These are phyloP conservation scores for Dendrocalamus sinicus DNA, from an alignment of 176 grass and related monocot genomes.

Conservation along the genomic window DNA sequence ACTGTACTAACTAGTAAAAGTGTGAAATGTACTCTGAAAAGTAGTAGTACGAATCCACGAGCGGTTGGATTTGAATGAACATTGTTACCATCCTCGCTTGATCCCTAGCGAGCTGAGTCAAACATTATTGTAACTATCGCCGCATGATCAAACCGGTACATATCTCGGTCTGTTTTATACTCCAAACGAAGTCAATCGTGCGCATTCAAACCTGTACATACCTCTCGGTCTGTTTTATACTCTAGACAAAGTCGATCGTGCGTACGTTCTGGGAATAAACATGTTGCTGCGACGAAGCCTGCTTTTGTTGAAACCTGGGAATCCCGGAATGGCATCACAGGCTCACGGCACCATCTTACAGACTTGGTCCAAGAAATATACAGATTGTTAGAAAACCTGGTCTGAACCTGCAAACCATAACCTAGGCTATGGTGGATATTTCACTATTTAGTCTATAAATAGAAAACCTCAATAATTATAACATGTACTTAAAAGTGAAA, in stretches of 20 bases:
- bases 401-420: too few species aligned
- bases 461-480: too few species aligned
- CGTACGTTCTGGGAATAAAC: conserved; percentile 3
- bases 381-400: background rate
- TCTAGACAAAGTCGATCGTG: too few species aligned
- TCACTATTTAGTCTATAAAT: too few species aligned
- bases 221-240: too few species aligned
- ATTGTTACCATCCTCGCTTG: background rate
- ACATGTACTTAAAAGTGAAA: too few species aligned
- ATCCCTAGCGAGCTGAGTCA: background rate
- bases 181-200: background rate
- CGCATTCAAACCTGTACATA: background rate
- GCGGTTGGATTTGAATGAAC: conserved; percentile 1
- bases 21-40: background rate
- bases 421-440: too few species aligned
- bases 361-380: background rate
- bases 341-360: too few species aligned
- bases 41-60: background rate
- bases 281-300: background rate
- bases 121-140: background rate
- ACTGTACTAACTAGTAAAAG: background rate
- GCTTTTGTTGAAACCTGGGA: conserved; percentile 1
- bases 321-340: background rate
- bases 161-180: background rate
- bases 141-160: background rate